A percentile compares a stretch with the other conserved stretches of the same genome.
Conservation (phyloP, 2,329 filamentous ascomycete genomes). For the Fusarium stilboides region DNA sequence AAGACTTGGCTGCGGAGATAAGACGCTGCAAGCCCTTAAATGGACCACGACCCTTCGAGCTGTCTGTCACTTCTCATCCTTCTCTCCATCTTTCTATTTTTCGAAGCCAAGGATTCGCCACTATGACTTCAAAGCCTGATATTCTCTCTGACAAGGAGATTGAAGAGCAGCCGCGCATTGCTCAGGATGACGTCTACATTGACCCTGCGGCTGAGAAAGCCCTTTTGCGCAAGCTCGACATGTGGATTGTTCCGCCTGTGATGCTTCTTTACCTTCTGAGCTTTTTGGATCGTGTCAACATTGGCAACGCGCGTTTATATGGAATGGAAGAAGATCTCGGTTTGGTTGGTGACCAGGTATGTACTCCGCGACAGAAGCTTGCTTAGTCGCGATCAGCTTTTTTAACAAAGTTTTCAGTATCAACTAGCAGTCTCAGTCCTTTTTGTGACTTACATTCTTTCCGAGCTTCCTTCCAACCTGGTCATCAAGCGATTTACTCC, state of each 20-base stretch:
- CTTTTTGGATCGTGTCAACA: conserved; percentile 53
- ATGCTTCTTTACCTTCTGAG: conserved; percentile 70
- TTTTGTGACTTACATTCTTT: conserved; percentile 57
- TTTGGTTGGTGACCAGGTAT: conserved; percentile 61
- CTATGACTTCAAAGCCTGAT: conserved; percentile 39
- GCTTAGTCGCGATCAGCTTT: too few species aligned
- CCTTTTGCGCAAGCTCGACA: conserved; percentile 72
- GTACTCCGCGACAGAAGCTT: fast-evolving
- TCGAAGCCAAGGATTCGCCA: background rate
- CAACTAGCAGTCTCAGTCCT: conserved; percentile 59
- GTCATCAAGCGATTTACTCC: conserved; percentile 59
- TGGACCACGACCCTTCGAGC: conserved; percentile 14
- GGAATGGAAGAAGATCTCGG: conserved; percentile 73
- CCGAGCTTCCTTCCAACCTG: conserved; percentile 61
- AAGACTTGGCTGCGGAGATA: conserved; percentile 38
- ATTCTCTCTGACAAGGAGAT: conserved; percentile 39
- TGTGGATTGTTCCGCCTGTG: conserved; percentile 74
- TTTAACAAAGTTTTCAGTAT: conserved; percentile 59
- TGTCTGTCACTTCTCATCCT: background rate
- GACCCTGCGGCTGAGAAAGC: conserved; percentile 51
- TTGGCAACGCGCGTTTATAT: conserved; percentile 75
- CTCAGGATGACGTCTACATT: conserved; percentile 47
- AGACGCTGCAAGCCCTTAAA: conserved; percentile 31
- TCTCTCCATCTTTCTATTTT: background rate
- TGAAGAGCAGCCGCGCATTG: conserved; percentile 33